Base-by-base conservation (phyloP, 2,329 filamentous ascomycete genomes). In the Chaetomium olivaceum region DNA sequence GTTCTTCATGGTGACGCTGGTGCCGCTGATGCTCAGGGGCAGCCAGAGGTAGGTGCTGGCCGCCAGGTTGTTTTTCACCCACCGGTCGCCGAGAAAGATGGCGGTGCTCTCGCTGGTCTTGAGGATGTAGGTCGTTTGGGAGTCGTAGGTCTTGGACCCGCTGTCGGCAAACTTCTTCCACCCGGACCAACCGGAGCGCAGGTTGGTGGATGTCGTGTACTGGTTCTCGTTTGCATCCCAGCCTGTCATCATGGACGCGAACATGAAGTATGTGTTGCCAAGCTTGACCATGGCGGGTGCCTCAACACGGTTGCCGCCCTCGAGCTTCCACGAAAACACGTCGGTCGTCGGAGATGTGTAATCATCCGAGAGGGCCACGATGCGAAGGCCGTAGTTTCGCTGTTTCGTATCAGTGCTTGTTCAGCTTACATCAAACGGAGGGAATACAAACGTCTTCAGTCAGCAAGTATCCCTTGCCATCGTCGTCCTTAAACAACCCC, bases 61-160 rank as follows among this genome's bases (percentile, higher is more conserved):
- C 74, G 82, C 83, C 0, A 91, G 80, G 68, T 90, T 87, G 60
- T 56, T 33, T n/a, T 74, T 74, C 5, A 85, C 75, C 88, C 89
- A 91, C 25, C 89, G 83, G 75, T 91, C 88, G 23, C 89, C 88
- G 76, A 89, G 83, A 75, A 90, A 91, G 68, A 89, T 81, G 58
- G 80, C 79, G 16, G 76, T 75, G 46, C 19, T 56, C 19, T 48
- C 36, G 71, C 69, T 46, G 31, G 46, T 55, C 29, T 80, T 77
- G 0, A 89, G 80, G 25, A 90, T 80, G 69, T 81, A 89, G 43
- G 80, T 85, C 0, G 86, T 87, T 71, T 91, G 88, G 1, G 83
- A 86, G 16, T 77, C 76, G 70, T 86, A 89, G 0, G 88, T 90
- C 39, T 62, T 69, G 0, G 68, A 52, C 0, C 58, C 68, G 25